Evolutionary conservation across 1,284 basidiomycete species (phyloP), one percentile per base, ranked within the genome.

Genomic region (Cyathus olla): DNA sequence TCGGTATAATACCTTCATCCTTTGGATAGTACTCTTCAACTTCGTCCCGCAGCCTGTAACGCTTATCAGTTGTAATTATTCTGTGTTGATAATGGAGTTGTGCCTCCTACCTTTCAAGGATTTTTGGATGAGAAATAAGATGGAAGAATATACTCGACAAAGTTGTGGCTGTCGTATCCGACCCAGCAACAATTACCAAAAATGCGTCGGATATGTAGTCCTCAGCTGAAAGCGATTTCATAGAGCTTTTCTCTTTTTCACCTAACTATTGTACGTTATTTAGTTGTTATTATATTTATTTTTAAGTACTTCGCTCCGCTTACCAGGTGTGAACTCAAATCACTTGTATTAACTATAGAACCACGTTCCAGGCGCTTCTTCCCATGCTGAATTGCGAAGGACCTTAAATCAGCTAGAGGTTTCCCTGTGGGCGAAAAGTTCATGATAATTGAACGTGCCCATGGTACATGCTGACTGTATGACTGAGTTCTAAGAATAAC

Each of bases 171-270:
- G 85, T 85, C 1, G 89, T 89, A 66, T 89, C 88, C 8, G 88
- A 85, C 15, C 86, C 87, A 9, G 88, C 88, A 4, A 88, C 74
- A 51, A 89, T 84, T 3, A 85, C 82, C 10, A 87, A 76, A 21
- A 79, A 72, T 11, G 21, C 26, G 10, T 47, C 44, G 19, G 81
- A 80, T 49, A 88, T 78, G 9, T 80, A 71, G 15, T 87, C 75
- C 39, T 71, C 69, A 26, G 77, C 2, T 3, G 19, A 63, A 2
- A 79, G 78, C 4, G 75, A 72, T 0, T 26, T 47, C 44, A 22
- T 15, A 11, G n/a, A 21, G 21, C n/a, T n/a, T n/a, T 22, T 47
- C 26, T 10, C 10, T 22, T 11, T n/a, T 21, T 47, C 44, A 15
- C 26, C 44, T 21, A 26, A 47, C 44, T 47, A 15, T 21, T 22